These are phyloP conservation scores for Irpex sp. DNA, from an alignment of 1,284 basidiomycete genomes.

Conservation along the genomic window DNA sequence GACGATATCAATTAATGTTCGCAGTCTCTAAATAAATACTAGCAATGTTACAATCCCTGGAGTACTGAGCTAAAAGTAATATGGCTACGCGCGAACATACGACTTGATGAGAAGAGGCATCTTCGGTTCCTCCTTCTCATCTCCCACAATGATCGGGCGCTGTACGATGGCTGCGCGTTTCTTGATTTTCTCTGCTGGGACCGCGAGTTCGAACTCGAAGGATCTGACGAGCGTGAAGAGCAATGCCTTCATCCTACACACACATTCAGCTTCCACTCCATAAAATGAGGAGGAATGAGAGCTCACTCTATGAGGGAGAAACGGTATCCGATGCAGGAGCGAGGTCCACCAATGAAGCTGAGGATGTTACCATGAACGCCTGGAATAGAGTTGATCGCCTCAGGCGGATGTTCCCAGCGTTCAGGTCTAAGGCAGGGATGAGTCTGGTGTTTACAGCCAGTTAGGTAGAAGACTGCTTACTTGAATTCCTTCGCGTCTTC, in stretches of 20 bases:
- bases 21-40: too few species aligned
- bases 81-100: conserved; percentile 12
- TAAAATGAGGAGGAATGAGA: neutral
- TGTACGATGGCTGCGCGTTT: conserved; percentile 25
- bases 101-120: conserved; percentile 31
- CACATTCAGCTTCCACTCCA: neutral
- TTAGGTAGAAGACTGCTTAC: conserved; percentile 34
- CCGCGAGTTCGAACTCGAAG: conserved; percentile 64
- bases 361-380: conserved; percentile 68
- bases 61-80: neutral
- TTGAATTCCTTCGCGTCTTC: conserved; percentile 60
- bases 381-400: conserved; percentile 53
- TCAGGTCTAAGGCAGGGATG: conserved; percentile 52
- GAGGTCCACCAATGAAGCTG: conserved; percentile 69
- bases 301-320: conserved; percentile 74
- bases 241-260: conserved; percentile 56
- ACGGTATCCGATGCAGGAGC: conserved; percentile 75
- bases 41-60: too few species aligned
- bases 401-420: conserved; percentile 62
- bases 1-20: neutral
- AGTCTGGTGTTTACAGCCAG: neutral
- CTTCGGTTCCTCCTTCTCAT: conserved; percentile 21
- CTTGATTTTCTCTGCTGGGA: conserved; percentile 38
- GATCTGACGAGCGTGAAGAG: conserved; percentile 65
- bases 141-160: conserved; percentile 22